Conservation (phyloP, 257 asterid species). For the Solanum chiquidenum region DNA sequence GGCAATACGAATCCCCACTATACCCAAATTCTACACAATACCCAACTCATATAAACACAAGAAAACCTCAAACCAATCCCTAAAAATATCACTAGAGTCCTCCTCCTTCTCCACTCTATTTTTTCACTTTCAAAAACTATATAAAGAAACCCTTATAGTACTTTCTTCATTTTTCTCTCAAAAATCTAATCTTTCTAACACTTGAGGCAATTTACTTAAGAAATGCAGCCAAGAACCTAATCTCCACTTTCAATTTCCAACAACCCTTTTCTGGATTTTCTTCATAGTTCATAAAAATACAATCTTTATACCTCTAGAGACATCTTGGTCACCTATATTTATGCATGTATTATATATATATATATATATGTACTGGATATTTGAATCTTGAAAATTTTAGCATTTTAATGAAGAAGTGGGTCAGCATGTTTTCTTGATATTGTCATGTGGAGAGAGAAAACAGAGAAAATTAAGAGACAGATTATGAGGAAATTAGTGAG, state of each 20-base stretch:
- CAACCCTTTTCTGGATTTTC: background rate
- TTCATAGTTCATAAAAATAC: background rate
- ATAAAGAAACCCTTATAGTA: background rate
- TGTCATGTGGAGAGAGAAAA: background rate
- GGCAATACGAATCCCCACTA: background rate
- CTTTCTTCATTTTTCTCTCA: slow-evolving; percentile 3
- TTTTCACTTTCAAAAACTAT: background rate
- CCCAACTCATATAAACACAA: background rate
- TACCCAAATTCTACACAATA: background rate
- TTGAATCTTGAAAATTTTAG: background rate
- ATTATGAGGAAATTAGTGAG: background rate
- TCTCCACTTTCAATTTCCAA: background rate
- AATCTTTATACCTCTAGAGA: background rate
- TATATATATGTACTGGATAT: background rate
- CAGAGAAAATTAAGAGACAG: background rate
- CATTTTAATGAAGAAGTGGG: background rate
- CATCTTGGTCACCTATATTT: background rate
- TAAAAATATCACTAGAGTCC: background rate
- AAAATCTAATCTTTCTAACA: background rate
- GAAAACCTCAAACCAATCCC: background rate
- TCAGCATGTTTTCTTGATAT: background rate
- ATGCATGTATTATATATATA: background rate
- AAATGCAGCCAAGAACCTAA: background rate
- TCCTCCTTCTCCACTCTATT: background rate
- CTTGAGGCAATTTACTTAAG: background rate